Conservation (phyloP, 2,329 filamentous ascomycete species). For the Hypoxylon sp. region DNA sequence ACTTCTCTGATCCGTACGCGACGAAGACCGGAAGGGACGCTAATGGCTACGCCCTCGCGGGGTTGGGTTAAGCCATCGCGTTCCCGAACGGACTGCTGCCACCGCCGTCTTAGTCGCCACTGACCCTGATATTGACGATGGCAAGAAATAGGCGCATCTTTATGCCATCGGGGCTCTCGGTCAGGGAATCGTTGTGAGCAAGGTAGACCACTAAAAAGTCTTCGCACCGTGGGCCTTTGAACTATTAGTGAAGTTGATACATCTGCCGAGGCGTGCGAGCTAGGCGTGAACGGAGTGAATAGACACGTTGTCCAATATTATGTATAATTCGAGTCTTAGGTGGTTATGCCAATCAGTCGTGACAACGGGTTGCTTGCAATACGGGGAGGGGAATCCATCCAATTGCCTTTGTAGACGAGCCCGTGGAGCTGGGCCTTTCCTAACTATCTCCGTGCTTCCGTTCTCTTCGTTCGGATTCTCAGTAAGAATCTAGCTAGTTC, state of each 20-base stretch:
- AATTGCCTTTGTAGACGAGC: slow-evolving; percentile 29
- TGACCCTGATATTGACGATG: neutral
- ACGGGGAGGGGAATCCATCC: slow-evolving; percentile 31
- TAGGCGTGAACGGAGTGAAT: too few species aligned
- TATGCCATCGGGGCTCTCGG: neutral
- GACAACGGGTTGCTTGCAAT: slow-evolving; percentile 24
- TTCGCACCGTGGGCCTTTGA: neutral
- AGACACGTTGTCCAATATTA: too few species aligned
- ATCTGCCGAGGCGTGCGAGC: too few species aligned
- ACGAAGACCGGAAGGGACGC: too few species aligned
- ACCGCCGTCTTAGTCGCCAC: neutral
- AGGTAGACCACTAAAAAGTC: neutral
- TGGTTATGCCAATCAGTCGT: slow-evolving; percentile 25
- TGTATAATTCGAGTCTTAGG: too few species aligned
- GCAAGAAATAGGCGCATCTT: slow-evolving; percentile 1
- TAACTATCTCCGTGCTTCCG: neutral
- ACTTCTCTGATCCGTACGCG: too few species aligned
- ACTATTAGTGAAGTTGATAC: too few species aligned
- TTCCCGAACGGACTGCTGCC: neutral
- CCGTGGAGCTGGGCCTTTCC: slow-evolving; percentile 17
- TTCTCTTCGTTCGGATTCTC: slow-evolving; percentile 1
- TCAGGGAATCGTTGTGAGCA: neutral
- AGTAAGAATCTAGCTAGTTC: slow-evolving; percentile 17
- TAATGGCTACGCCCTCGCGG: too few species aligned
- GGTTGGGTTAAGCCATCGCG: too few species aligned